These are phyloP conservation scores for Auriscalpium microsporum DNA, from an alignment of 768 basidiomycete genomes.

Conservation along the genomic window DNA sequence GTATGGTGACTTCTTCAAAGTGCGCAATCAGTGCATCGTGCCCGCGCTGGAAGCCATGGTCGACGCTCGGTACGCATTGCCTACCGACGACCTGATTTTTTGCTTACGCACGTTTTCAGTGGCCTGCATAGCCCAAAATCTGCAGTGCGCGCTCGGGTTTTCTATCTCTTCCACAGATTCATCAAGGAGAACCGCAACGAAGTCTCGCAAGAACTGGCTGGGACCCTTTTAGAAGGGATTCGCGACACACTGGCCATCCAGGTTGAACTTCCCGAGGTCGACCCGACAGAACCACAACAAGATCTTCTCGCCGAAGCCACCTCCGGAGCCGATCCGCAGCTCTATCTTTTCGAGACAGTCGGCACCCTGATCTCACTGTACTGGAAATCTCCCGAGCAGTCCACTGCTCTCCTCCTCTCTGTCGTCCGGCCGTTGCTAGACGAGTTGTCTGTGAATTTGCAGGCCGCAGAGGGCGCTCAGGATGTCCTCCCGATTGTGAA, in stretches of 20 bases:
- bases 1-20: conserved; percentile 95
- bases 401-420: conserved; percentile 60
- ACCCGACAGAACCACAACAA: conserved; percentile 60
- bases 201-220: conserved; percentile 63
- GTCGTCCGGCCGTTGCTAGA: conserved; percentile 77
- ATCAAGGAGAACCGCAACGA: conserved; percentile 77
- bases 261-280: conserved; percentile 68
- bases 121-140: conserved; percentile 77
- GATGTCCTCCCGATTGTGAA: conserved; percentile 76
- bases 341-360: conserved; percentile 90
- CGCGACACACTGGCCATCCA: conserved; percentile 73
- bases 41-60: conserved; percentile 87
- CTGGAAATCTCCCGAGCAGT: conserved; percentile 55
- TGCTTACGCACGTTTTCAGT: conserved; percentile 30
- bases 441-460: conserved; percentile 53
- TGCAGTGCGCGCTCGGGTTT: conserved; percentile 66
- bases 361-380: conserved; percentile 81
- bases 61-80: conserved; percentile 55
- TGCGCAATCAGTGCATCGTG: conserved; percentile 80
- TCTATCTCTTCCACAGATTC: conserved; percentile 90
- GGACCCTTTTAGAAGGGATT: conserved; percentile 61
- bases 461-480: conserved; percentile 44
- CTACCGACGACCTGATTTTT: background rate
- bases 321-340: conserved; percentile 74
- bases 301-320: conserved; percentile 68